Percentiles rank a stretch among this genome's conserved stretches.
phyloP scores from a whole-genome alignment of 2,329 filamentous ascomycete species.

The Xylariaceae sp. region DNA sequence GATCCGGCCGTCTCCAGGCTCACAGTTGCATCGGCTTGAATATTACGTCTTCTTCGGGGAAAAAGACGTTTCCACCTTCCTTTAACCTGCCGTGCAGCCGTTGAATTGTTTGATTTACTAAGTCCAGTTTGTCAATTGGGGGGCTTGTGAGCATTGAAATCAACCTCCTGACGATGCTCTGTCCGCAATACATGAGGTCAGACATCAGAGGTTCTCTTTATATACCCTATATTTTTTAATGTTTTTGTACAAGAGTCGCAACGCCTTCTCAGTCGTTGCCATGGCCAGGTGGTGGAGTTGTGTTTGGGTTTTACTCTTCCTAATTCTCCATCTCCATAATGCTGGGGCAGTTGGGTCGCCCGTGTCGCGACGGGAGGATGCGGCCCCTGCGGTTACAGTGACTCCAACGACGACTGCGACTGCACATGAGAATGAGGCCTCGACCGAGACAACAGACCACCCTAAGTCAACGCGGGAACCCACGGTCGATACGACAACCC shows the following conservation, averaged over 20 bases:
- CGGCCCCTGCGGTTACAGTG: slow-evolving; percentile 21
- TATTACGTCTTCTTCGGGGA: not conserved
- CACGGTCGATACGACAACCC: slow-evolving; percentile 11
- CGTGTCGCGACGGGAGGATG: slow-evolving; percentile 35
- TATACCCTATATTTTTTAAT: not conserved
- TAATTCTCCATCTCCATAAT: slow-evolving; percentile 37
- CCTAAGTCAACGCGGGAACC: slow-evolving; percentile 7
- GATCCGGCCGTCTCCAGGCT: slow-evolving; percentile 5
- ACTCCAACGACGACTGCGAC: slow-evolving; percentile 23
- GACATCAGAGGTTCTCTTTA: slow-evolving; percentile 15
- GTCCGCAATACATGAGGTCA: slow-evolving; percentile 11
- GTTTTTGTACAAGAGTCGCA: not conserved
- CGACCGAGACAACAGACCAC: slow-evolving; percentile 13
- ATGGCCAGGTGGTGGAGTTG: slow-evolving; percentile 36
- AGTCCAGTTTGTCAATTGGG: not conserved
- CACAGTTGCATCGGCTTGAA: slow-evolving; percentile 1
- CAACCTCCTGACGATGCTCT: slow-evolving; percentile 19
- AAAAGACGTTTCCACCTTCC: not conserved
- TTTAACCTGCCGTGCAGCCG: not conserved
- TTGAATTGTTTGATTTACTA: not conserved
- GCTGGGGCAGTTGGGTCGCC: slow-evolving; percentile 33
- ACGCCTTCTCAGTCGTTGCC: slow-evolving; percentile 1
- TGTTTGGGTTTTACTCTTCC: slow-evolving; percentile 37
- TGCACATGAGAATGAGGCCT: slow-evolving; percentile 13
- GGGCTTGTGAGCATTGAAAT: slow-evolving; percentile 12